Percentiles rank a stretch among this genome's conserved stretches.
phyloP scores from a whole-genome alignment of 2,329 filamentous ascomycete species.

The Penicillium occitanis region DNA sequence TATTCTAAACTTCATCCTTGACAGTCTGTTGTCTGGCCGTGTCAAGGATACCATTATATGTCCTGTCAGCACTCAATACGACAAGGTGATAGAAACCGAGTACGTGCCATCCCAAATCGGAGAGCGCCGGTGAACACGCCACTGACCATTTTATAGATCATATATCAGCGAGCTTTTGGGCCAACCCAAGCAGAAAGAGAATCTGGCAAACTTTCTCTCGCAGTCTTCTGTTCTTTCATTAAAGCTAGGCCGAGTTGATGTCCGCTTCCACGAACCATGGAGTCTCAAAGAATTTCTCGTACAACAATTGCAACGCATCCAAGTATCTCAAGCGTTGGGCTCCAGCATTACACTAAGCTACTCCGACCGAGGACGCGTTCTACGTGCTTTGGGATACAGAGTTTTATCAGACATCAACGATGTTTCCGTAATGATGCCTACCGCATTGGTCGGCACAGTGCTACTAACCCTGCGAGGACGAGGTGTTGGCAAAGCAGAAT shows the following conservation, averaged over 20 bases:
- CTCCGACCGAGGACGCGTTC: slow-evolving; percentile 65
- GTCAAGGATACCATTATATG: slow-evolving; percentile 91
- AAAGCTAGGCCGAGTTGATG: slow-evolving; percentile 86
- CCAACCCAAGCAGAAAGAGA: slow-evolving; percentile 93
- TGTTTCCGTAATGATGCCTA: slow-evolving; percentile 97
- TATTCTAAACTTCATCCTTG: slow-evolving; percentile 86
- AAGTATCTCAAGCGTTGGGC: slow-evolving; percentile 41
- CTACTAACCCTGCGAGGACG: slow-evolving; percentile 86
- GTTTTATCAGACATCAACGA: slow-evolving; percentile 93
- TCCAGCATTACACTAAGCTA: slow-evolving; percentile 46
- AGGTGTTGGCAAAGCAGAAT: slow-evolving; percentile 82
- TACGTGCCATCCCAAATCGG: slow-evolving; percentile 28
- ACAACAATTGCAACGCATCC: slow-evolving; percentile 66
- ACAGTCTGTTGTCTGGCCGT: slow-evolving; percentile 82
- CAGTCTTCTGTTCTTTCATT: slow-evolving; percentile 85
- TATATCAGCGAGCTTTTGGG: slow-evolving; percentile 94
- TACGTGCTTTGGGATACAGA: slow-evolving; percentile 86
- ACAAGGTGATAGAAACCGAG: slow-evolving; percentile 98
- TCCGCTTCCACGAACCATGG: slow-evolving; percentile 96
- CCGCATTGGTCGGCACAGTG: slow-evolving; percentile 90
- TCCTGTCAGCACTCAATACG: slow-evolving; percentile 95
- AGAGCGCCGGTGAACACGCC: too few relatives aligned
- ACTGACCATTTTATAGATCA: slow-evolving; percentile 51
- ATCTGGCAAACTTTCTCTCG: slow-evolving; percentile 83
- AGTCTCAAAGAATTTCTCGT: slow-evolving; percentile 79